Base-by-base conservation (phyloP, 306 rosid genomes). In the Lathyrus tuberosus region DNA sequence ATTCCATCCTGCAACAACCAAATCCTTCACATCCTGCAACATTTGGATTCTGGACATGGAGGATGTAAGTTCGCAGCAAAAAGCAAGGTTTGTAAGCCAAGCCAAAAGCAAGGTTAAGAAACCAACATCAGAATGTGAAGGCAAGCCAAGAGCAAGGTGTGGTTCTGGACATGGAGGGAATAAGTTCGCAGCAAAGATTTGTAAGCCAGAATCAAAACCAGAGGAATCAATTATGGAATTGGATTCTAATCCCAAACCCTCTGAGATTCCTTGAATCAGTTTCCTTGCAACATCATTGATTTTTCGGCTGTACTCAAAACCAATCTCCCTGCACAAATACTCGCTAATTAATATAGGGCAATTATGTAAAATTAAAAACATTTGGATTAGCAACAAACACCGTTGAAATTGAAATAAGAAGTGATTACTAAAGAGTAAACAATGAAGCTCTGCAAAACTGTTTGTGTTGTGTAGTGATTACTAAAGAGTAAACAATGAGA, bases 151-250 rank as follows among this genome's bases (percentile, higher is more conserved):
- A 67, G 90, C 90, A 53, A 81, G 80, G 20, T 83, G 82, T 15
- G 96, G 96, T 61, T 86, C 80, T 8, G 92, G 92, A 67, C 92
- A 89, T 1, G 92, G 84, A 14, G 96, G 96, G 74, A 83, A 89
- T 1, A 79, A 16, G 60, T 89, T 89, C 51, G 66, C 90, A 1
- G 17, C 71, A 10, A 89, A 68, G 2, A 77, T 0, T 18, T 81
- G 88, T 5, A 61, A 52, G 9, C 92, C 80, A 8, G 74, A 54
- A 53, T 89, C 80, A 70, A 81, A 70, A 42, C 78, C 76, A 14
- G 83, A 48, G 1, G 70, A 64, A 5, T 79, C 80, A 37, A 74
- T 31, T 9, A 84, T 62, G 46, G 78, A 41, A 42, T 31, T 46
- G 2, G 79, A 16, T 59, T 72, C 85, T 67, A 89, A 77, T 6